Evolutionary conservation across 768 basidiomycete genomes (phyloP), one percentile per base, ranked within the genome.

Genomic region (Amanita subjunquillea): DNA sequence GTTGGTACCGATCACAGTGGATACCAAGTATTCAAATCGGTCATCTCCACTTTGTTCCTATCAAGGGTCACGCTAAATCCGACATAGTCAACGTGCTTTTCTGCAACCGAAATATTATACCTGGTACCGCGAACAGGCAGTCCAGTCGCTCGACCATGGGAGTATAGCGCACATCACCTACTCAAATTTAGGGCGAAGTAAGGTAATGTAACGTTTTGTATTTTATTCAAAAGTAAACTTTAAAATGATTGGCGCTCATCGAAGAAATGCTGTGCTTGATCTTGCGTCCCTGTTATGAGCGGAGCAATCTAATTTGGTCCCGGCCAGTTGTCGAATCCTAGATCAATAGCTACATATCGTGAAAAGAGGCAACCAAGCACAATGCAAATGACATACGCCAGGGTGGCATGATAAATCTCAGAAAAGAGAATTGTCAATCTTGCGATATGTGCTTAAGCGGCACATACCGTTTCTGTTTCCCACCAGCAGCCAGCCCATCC

Each of bases 241-340:
- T 36, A 48, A 37, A 32, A 38, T 13, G 32, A 37, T 22, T 37
- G 34, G 23, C 47, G 47, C 46, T 32, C 36, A 20, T 37, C 9
- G 17, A 36, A 22, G 20, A 25, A 34, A 17, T 38, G 32, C 46
- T 23, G n/a, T 32, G 30, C 10, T 22, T 5, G 32, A 17, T 34
- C 25, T 9, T 23, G 37, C 9, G 9, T n/a, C 44, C 44, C 44
- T 46, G 20, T 17, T 20, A 10, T 20, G 20, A 12, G 20, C 20
- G 3, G 30, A 32, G 13, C 6, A 23, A 39, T 40, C 27, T 37
- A 36, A 52, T 53, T 58, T 22, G 54, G 46, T 42, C 63, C 61
- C 32, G 69, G 69, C 84, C 83, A 85, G 60, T 85, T 67, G n/a
- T 82, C 82, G 59, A 86, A 85, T 7, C 83, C 83, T 44, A 85